Evolutionary conservation across 2,329 filamentous ascomycete species (phyloP), one percentile per base, ranked within the genome.

Genomic region (Tolypocladium ophioglossoides): DNA sequence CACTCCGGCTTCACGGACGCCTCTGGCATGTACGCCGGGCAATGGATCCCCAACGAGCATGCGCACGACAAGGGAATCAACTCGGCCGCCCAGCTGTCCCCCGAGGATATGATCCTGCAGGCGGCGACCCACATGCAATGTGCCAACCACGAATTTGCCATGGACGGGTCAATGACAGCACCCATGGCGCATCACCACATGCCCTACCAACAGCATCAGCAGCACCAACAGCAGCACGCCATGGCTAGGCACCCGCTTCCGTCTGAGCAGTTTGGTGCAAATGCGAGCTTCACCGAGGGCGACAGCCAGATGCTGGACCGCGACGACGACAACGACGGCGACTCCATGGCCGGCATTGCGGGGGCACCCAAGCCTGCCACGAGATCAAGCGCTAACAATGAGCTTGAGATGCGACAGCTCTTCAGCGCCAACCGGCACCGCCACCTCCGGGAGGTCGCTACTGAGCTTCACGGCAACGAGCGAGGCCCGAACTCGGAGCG

Each of bases 401-500:
- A 91, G 68, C 77, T 87, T 55, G 88, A 92, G 68, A 84, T 92
- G 78, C 80, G 87, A 46, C 85, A 89, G 63, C 76, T 92, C 51
- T 86, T 89, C 58, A 72, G 76, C n/a, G 75, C 78, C 54, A 91
- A 91, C 64, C 81, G 82, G 58, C 78, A 83, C 58, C 82, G 87
- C 35, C 78, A 71, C 34, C 70, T 92, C 30, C 80, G 83, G 59
- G 87, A 91, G 10, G 84, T 92, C 18, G 88, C 88, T 3, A 76
- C 78, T 37, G 86, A 91, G 68, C 78, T 91, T 30, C 86, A 90
- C 60, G 85, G 85, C 47, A 90, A 89, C 61, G 88, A 92, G 66
- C 79, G 87, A 52, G 89, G 87, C 0, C 86, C 88, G 14, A 87
- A 89, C 66, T 89, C 88, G 1, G 89, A 95, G 70, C 83, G 90